Evolutionary conservation across 176 grass and related monocot species (phyloP), one percentile per base, ranked within the genome.

Genomic region (Phoenix dactylifera): DNA sequence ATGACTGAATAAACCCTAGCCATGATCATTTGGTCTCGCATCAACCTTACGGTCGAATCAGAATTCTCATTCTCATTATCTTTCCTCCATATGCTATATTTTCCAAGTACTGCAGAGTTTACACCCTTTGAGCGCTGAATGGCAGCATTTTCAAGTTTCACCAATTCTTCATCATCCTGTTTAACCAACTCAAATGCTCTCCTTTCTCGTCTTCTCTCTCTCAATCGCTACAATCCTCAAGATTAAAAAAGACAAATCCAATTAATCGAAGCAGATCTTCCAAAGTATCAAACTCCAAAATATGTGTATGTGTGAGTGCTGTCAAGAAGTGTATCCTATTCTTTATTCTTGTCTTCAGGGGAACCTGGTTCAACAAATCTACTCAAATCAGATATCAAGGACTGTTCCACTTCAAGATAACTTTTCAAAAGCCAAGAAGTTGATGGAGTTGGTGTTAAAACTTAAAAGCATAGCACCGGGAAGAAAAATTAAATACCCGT

Each of bases 21-120:
- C 93, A 98, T 98, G 51, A 92, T 98, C 52, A 98, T 71, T 62
- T 98, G 87, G 82, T 98, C 84, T 67, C 84, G 83, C 87, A 98
- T 98, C 59, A 98, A 72, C 66, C 93, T 87, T 79, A 98, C 84
- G 18, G 81, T 98, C 12, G 84, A 77, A 57, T 98, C 93, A 26
- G 93, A 88, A 60, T 88, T 89, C 65, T 88, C 87, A 55, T 92
- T 92, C 55, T 88, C 84, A 75, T 78, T 92, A 62, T 98, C 87
- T 73, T 85, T 82, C 66, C 87, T 82, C 93, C 93, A 98, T 67
- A 98, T 92, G 68, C 79, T 98, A 77, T 98, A 98, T 67, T 98
- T 98, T 44, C 93, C 93, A 54, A 92, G 85, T 15, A 98, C 73
- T 60, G 93, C 79, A 80, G 87, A 98, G 82, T 98, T 81, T 3